phyloP scores from a whole-genome alignment of 306 rosid genomes.

The Prinsepia uniflora region DNA sequence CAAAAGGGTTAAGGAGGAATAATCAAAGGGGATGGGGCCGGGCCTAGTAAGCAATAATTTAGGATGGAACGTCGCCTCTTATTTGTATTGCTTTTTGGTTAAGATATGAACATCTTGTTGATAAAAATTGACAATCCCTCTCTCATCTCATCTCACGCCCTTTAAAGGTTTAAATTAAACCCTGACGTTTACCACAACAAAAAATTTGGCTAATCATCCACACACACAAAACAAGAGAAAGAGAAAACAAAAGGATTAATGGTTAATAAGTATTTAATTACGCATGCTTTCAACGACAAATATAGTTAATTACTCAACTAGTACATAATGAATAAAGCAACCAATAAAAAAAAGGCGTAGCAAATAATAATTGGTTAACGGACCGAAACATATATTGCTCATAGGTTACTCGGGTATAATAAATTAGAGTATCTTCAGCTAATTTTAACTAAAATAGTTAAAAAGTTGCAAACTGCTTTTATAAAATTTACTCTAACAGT shows the following conservation, averaged over 20 bases:
- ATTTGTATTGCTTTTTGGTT: constrained; percentile 47
- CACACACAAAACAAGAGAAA: not conserved
- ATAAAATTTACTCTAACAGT: too few species aligned
- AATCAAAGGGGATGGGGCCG: constrained; percentile 48
- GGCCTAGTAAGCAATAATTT: constrained; percentile 37
- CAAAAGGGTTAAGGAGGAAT: constrained; percentile 62
- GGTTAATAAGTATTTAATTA: not conserved
- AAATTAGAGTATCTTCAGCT: too few species aligned
- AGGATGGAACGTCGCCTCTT: constrained; percentile 54
- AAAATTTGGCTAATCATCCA: not conserved
- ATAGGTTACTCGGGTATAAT: too few species aligned
- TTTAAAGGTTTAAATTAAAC: not conserved
- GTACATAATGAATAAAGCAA: too few species aligned
- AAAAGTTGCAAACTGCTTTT: too few species aligned
- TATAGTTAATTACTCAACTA: not conserved
- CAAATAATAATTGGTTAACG: not conserved
- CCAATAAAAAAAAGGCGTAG: too few species aligned
- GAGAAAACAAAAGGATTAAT: not conserved
- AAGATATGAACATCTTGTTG: constrained; percentile 36
- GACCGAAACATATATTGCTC: not conserved
- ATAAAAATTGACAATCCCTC: constrained; percentile 12
- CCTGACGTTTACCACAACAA: constrained; percentile 17
- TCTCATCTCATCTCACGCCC: constrained; percentile 1
- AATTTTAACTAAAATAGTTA: too few species aligned
- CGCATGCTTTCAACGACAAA: not conserved